phyloP scores from a whole-genome alignment of 768 basidiomycete species.

The Suillus spraguei region DNA sequence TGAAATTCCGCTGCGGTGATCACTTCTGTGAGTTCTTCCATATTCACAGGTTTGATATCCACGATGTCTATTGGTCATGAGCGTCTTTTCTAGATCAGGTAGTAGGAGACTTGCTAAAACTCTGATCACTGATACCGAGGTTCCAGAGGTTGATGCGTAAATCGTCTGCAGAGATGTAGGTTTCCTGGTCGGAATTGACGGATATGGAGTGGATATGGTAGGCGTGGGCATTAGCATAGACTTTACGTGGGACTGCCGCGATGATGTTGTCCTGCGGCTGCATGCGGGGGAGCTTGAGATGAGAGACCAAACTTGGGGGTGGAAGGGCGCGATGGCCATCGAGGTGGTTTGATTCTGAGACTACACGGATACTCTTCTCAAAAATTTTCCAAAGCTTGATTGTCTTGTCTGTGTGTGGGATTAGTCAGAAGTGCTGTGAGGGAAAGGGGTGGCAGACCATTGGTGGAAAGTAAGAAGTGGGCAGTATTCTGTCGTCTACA shows the following conservation, averaged over 20 bases:
- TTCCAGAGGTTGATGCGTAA: slow-evolving; percentile 98
- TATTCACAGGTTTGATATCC: slow-evolving; percentile 99
- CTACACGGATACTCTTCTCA: slow-evolving; percentile 94
- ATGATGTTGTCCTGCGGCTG: slow-evolving; percentile 96
- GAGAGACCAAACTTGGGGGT: slow-evolving; percentile 55
- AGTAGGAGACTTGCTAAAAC: slow-evolving; percentile 79
- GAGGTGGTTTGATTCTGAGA: slow-evolving; percentile 94
- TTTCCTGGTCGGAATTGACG: slow-evolving; percentile 99
- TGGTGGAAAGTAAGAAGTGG: slow-evolving; percentile 96
- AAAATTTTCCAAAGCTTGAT: slow-evolving; percentile 99
- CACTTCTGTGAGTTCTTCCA: slow-evolving; percentile 99
- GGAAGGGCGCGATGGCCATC: slow-evolving; percentile 75
- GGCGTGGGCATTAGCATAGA: slow-evolving; percentile 98
- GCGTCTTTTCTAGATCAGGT: background rate
- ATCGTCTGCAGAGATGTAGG: slow-evolving; percentile 99
- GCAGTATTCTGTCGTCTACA: slow-evolving; percentile 97
- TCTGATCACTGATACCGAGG: slow-evolving; percentile 96
- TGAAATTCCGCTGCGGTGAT: slow-evolving; percentile 99
- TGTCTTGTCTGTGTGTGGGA: slow-evolving; percentile 80
- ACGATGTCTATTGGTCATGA: slow-evolving; percentile 77
- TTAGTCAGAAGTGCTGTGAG: slow-evolving; percentile 4
- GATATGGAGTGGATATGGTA: slow-evolving; percentile 99
- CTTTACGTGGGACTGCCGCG: slow-evolving; percentile 97
- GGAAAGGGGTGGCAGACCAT: slow-evolving; percentile 60
- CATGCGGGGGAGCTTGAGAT: slow-evolving; percentile 89